Percentiles rank a stretch among this genome's conserved stretches.
Conservation (phyloP, 768 basidiomycete genomes). For the Russula olivacea region DNA sequence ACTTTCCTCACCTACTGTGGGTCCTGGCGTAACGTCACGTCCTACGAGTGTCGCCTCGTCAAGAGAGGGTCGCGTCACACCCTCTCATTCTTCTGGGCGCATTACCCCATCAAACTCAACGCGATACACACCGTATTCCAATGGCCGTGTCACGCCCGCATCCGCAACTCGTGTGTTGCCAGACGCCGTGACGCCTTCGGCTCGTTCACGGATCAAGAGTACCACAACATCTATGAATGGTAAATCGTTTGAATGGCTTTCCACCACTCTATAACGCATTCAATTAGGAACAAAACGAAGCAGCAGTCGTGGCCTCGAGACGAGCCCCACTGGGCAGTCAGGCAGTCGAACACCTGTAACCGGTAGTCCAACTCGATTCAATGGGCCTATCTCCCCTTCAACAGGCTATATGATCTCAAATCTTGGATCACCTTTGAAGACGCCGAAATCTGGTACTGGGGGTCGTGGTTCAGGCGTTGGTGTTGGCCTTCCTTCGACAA, state of each 20-base stretch:
- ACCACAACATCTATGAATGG: constrained; percentile 15
- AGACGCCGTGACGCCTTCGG: constrained; percentile 41
- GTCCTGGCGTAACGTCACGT: constrained; percentile 45
- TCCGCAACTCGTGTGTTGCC: constrained; percentile 27
- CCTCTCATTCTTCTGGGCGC: constrained; percentile 33
- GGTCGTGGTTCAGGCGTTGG: constrained; percentile 35
- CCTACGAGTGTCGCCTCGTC: constrained; percentile 81
- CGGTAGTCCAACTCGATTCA: constrained; percentile 27
- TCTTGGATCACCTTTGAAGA: constrained; percentile 47
- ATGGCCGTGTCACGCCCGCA: constrained; percentile 40
- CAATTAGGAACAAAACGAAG: constrained; percentile 35
- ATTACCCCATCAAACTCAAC: constrained; percentile 29
- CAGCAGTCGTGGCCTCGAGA: constrained; percentile 20
- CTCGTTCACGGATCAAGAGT: constrained; percentile 45
- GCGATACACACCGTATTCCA: constrained; percentile 50
- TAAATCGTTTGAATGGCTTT: not conserved
- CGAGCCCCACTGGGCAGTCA: constrained; percentile 23
- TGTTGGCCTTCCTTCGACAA: constrained; percentile 39
- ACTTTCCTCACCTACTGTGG: constrained; percentile 70
- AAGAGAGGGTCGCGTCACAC: constrained; percentile 45
- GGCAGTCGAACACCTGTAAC: constrained; percentile 21
- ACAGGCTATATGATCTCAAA: constrained; percentile 9
- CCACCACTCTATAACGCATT: constrained; percentile 51
- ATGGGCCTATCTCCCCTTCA: constrained; percentile 15
- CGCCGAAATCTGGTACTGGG: constrained; percentile 51